Evolutionary conservation across 768 basidiomycete species (phyloP), one percentile per base, ranked within the genome.

Genomic region (Boletellus sp.): DNA sequence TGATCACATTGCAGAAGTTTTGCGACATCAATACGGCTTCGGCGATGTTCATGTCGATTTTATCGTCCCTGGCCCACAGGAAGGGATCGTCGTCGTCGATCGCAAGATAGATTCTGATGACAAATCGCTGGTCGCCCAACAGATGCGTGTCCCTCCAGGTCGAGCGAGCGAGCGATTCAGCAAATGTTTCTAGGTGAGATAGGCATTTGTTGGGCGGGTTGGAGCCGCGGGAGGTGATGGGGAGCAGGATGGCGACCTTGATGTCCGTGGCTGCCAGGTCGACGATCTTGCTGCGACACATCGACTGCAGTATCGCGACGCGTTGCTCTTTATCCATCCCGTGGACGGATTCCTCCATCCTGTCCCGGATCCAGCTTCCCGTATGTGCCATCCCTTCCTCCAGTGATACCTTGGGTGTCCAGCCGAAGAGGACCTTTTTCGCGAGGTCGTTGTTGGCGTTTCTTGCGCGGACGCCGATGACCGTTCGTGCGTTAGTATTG

Each of bases 231-330:
- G 81, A 83, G 1, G 81, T 83, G 55, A 84, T 72, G 2, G 82
- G 82, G 8, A 84, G 73, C 3, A 83, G 68, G 36, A 83, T 69
- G 2, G 76, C 82, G 55, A 81, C 79, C 6, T 63, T 71, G 45
- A 70, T 65, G 2, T 60, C 61, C 20, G 64, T 60, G 0, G 60
- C 48, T 6, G 60, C 53, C 8, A 82, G 64, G 39, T 72, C 48
- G 23, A 80, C 51, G 9, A 79, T 40, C 38, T 69, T 52, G 53
- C 79, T 80, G 33, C 34, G 39, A 16, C 61, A 59, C 36, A 73
- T 58, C 10, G 17, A 50, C 17, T 54, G 46, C 33, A 75, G 52
- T 33, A 53, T 38, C 2, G 53, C 31, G 7, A 13, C 16, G 16
- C 61, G 57, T 28, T 52, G 54, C 5, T 32, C 38, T 1, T 56